Percentiles rank a stretch among this genome's conserved stretches.
Evolutionary conservation across 2,329 filamentous ascomycete genomes (phyloP).

Genomic region (Exophiala sideris): DNA sequence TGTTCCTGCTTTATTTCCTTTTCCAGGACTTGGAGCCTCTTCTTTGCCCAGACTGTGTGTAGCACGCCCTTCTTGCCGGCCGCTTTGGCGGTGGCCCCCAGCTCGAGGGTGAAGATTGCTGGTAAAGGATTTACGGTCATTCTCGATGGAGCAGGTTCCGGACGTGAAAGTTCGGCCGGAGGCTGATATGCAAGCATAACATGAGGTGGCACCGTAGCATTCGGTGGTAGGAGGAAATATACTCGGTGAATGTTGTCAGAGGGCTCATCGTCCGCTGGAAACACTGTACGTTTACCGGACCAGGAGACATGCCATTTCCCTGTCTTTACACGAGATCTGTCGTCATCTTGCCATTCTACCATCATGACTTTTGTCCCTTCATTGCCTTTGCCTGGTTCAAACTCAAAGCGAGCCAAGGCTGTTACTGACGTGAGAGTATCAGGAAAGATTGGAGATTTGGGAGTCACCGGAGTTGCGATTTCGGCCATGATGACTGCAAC

Average conservation of each 20-base stretch:
- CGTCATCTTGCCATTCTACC: conserved; percentile 80
- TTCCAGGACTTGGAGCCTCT: conserved; percentile 70
- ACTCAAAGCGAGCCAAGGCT: conserved; percentile 82
- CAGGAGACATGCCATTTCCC: conserved; percentile 76
- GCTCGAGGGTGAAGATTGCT: conserved; percentile 76
- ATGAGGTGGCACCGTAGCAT: conserved; percentile 66
- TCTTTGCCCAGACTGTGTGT: conserved; percentile 88
- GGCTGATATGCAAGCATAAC: conserved; percentile 61
- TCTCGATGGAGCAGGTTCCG: conserved; percentile 31
- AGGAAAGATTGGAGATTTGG: conserved; percentile 20
- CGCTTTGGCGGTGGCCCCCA: conserved; percentile 63
- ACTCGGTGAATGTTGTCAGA: conserved; percentile 58
- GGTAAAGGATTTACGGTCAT: conserved; percentile 75
- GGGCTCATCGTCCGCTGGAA: conserved; percentile 61
- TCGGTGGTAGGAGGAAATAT: conserved; percentile 77
- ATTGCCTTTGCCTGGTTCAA: conserved; percentile 70
- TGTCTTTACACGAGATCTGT: conserved; percentile 43
- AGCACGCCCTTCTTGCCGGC: conserved; percentile 76
- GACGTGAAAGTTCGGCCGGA: conserved; percentile 37
- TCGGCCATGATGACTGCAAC: conserved; percentile 7
- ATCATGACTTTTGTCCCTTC: conserved; percentile 89
- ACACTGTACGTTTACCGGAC: conserved; percentile 72
- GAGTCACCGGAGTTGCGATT: conserved; percentile 19
- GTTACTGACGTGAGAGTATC: conserved; percentile 39
- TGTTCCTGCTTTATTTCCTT: conserved; percentile 73